phyloP scores from a whole-genome alignment of 768 basidiomycete species.

The Podaxis pistillaris region DNA sequence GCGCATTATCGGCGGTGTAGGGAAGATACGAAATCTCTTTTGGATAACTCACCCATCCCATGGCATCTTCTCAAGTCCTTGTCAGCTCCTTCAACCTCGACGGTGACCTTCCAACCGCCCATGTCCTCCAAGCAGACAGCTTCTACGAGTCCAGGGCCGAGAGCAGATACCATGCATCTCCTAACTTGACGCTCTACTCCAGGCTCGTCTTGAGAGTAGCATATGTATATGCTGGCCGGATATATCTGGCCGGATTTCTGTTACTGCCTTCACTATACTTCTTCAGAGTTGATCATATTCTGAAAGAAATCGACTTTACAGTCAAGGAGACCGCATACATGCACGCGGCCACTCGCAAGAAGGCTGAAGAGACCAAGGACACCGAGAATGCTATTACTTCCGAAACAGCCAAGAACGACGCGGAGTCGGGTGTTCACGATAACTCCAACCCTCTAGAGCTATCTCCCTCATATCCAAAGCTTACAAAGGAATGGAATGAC shows the following conservation, averaged over 20 bases:
- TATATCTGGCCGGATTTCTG: background rate
- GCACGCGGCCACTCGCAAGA: background rate
- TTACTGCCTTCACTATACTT: slow-evolving; percentile 4
- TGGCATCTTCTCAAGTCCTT: too few relatives aligned
- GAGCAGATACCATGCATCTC: background rate
- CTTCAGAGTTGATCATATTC: background rate
- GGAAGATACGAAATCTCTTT: too few relatives aligned
- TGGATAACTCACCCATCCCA: too few relatives aligned
- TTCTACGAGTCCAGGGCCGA: too few relatives aligned
- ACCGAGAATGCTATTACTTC: background rate
- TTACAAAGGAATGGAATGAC: background rate
- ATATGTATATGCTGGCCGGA: background rate
- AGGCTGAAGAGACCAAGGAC: background rate
- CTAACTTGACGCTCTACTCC: background rate
- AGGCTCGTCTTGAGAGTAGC: background rate
- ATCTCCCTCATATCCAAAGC: background rate
- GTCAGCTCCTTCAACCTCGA: too few relatives aligned
- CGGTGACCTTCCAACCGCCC: too few relatives aligned
- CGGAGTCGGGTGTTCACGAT: background rate
- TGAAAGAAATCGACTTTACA: background rate
- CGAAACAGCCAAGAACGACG: background rate
- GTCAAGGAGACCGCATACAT: background rate
- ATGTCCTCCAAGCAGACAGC: too few relatives aligned
- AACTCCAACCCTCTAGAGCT: background rate
- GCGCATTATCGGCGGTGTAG: too few relatives aligned